Evolutionary conservation across 495 filamentous ascomycete species (phyloP), one percentile per base, ranked within the genome.

Genomic region (Talaromyces trachyspermus): DNA sequence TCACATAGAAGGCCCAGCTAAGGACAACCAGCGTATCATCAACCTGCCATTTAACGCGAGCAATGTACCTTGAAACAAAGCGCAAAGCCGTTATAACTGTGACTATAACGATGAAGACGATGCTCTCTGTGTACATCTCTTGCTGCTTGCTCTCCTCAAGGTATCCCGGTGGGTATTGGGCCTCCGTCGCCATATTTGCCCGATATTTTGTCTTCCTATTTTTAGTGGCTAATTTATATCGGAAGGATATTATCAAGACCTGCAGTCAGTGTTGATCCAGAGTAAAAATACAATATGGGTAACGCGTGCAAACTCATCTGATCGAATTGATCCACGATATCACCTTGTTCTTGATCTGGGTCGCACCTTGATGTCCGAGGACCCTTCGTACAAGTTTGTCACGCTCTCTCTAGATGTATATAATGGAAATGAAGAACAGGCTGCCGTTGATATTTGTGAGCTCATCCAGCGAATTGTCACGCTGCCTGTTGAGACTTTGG

Each of bases 401-500:
- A 44, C 41, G 24, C 41, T 44, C 24, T n/a, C 41, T 5, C 9
- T 44, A 25, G 17, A 44, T 20, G 41, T 8, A 11, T 9, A 26
- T 17, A n/a, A 17, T 44, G 41, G 24, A 24, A 24, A 44, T 24
- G 41, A 14, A 44, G 17, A 44, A 20, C 15, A 24, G 12, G 20
- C 15, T n/a, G 23, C 23, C 8, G 20, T 27, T 10, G 10, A 8
- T 20, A 44, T 44, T 9, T 30, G 12, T 12, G 27, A 30, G 20
- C 41, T 44, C 15, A 44, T 20, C 10, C 41, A 20, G 12, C 24
- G 23, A 14, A 11, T 15, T 25, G 42, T 22, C n/a, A 45, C 27
- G 18, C 18, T 45, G 27, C 42, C 18, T 45, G 24, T 45, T 24
- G 42, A 45, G 42, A 45, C 27, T 25, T 25, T 45, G 11, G 42